Conservation (phyloP, 1,139 yeast genomes). For the Magnusiomyces fungicola region DNA sequence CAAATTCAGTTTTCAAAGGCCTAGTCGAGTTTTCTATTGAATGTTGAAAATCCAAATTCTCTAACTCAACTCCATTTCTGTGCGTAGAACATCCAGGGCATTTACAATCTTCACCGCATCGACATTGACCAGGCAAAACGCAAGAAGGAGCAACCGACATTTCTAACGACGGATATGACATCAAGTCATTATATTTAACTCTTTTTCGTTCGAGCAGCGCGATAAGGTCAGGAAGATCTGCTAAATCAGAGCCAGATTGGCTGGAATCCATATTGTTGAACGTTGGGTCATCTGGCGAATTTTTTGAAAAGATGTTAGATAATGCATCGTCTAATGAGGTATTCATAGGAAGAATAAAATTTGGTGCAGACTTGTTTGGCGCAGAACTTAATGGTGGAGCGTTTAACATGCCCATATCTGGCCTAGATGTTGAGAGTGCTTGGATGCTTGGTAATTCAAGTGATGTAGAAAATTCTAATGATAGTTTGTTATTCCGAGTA, state of each 20-base stretch:
- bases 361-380: no score
- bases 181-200: constrained; percentile 1
- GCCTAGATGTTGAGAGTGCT: no score
- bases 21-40: background rate
- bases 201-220: background rate
- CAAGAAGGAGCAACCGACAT: constrained; percentile 33
- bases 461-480: no score
- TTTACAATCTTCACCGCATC: constrained; percentile 33
- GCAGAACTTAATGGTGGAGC: no score
- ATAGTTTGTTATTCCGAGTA: no score
- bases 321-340: background rate
- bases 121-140: constrained; percentile 35
- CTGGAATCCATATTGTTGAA: background rate
- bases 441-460: no score
- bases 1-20: background rate
- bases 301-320: background rate
- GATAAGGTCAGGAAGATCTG: constrained; percentile 8
- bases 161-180: constrained; percentile 14
- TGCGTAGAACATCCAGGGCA: constrained; percentile 35
- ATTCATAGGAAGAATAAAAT: constrained; percentile 2
- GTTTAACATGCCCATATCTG: no score
- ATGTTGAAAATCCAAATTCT: background rate
- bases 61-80: constrained; percentile 9
- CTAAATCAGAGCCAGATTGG: background rate
- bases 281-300: background rate